Base-by-base conservation (phyloP, 2,329 filamentous ascomycete species). In the Aspergillus vadensis region DNA sequence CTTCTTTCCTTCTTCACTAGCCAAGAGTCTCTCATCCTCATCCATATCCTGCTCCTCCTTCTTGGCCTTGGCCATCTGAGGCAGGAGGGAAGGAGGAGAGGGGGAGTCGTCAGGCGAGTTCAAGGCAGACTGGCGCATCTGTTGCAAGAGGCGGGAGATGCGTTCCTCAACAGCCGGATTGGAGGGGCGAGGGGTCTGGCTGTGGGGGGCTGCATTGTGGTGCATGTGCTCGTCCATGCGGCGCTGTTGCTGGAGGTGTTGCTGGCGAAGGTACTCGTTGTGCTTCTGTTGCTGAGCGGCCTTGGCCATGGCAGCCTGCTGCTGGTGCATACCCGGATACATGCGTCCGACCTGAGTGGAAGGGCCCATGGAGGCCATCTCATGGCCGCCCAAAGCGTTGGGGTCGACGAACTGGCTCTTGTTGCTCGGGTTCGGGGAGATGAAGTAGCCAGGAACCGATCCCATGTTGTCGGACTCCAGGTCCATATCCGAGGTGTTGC, bases 21-120 rank as follows among this genome's bases (percentile, higher is more conserved):
- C 92, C 51, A 97, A 83, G 9, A 97, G 83, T 67, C 91, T 86
- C 83, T 98, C 95, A 70, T 98, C 95, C 76, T 97, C 94, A 69
- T 99, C 95, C 94, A 99, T 98, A 56, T 98, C 94, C 63, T 97
- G 93, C 71, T 98, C 93, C 48, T 97, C 92, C 83, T 98, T 98
- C 84, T 89, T 93, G 64, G 86, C 79, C 65, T 88, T 89, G 53
- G 89, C 83, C 68, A 92, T 85, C 73, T 91, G 89, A 58, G 87
- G 82, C n/a, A 88, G 76, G 12, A 30, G 14, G 14, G 71, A 68
- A 50, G 74, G 69, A 14, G 70, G 69, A 7, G 67, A 68, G 1
- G 73, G 72, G 36, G 71, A 78, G 25, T 84, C 81, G 52, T 85
- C 81, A 25, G 81, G 77, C 4, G 83, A 80, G 6, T 81, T 77